Percentiles rank a stretch among this genome's conserved stretches.
phyloP scores from a whole-genome alignment of 768 basidiomycete genomes.

The Gloeophyllum trabeum region DNA sequence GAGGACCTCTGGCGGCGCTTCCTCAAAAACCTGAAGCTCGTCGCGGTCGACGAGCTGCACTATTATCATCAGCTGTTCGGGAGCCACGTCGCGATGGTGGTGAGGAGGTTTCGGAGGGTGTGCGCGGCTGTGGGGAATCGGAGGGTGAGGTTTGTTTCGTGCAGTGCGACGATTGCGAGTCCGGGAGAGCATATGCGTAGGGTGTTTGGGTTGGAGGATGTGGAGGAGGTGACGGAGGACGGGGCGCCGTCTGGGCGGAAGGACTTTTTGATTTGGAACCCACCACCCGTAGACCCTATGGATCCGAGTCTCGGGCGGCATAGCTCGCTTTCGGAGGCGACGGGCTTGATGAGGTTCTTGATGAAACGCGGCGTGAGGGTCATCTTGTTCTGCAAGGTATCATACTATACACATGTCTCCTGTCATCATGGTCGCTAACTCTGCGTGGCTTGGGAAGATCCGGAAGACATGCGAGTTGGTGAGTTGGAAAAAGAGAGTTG shows the following conservation, averaged over 20 bases:
- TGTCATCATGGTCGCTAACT: too few relatives aligned
- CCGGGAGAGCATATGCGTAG: conserved; percentile 66
- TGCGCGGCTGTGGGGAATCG: conserved; percentile 66
- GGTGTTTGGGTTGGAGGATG: conserved; percentile 48
- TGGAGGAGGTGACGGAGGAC: conserved; percentile 65
- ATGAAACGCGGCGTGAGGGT: conserved; percentile 75
- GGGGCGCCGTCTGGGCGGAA: conserved; percentile 76
- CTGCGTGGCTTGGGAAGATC: too few relatives aligned
- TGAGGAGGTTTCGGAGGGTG: conserved; percentile 65
- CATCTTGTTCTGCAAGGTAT: conserved; percentile 84
- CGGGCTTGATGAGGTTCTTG: conserved; percentile 60
- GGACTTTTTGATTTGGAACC: conserved; percentile 74
- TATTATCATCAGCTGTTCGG: conserved; percentile 77
- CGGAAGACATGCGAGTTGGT: conserved; percentile 78
- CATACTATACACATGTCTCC: conserved; percentile 1
- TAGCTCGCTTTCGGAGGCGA: conserved; percentile 59
- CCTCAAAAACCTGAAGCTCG: conserved; percentile 62
- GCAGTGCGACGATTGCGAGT: conserved; percentile 79
- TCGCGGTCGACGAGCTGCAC: conserved; percentile 82
- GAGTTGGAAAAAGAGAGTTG: conserved; percentile 10
- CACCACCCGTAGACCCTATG: conserved; percentile 42
- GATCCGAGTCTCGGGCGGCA: conserved; percentile 42
- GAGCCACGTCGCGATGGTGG: conserved; percentile 74
- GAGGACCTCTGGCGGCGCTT: conserved; percentile 82
- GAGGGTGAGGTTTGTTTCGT: conserved; percentile 60